Evolutionary conservation across 768 basidiomycete species (phyloP).

Genomic region (Panus rudis): DNA sequence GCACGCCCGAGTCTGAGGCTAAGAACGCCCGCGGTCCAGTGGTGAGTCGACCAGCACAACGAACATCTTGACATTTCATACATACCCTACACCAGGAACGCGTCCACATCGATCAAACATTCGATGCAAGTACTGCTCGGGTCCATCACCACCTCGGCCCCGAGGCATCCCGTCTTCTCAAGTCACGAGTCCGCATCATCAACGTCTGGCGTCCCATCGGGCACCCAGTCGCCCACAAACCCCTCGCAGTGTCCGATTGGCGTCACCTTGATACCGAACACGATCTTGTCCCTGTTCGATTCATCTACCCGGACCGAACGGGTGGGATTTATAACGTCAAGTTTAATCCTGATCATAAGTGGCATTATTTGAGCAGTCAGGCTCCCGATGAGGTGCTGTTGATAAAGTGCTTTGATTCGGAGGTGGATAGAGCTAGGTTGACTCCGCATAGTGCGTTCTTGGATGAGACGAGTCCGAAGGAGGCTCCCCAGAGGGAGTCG

Average conservation of each 20-base stretch:
- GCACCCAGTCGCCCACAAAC: constrained; percentile 32
- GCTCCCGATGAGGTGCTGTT: constrained; percentile 35
- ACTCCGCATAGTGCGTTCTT: constrained; percentile 38
- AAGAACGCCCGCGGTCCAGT: no score
- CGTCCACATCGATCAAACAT: constrained; percentile 42
- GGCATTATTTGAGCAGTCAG: constrained; percentile 34
- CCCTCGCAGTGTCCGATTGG: constrained; percentile 37
- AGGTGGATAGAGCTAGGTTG: constrained; percentile 30
- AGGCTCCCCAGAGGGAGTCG: constrained; percentile 34
- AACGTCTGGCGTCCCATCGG: constrained; percentile 42
- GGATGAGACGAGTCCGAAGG: constrained; percentile 27
- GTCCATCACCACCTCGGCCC: constrained; percentile 32
- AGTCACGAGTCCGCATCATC: constrained; percentile 36
- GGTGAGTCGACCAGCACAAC: no score
- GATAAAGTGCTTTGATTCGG: constrained; percentile 41
- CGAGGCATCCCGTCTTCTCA: constrained; percentile 36
- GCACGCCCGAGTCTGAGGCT: no score
- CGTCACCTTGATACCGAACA: constrained; percentile 26
- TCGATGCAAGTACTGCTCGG: constrained; percentile 27
- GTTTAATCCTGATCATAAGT: constrained; percentile 30
- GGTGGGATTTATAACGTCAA: constrained; percentile 30
- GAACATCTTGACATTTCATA: no score
- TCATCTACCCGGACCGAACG: constrained; percentile 29
- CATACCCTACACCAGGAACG: no score
- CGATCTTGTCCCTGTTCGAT: constrained; percentile 32